phyloP scores from a whole-genome alignment of 2,329 filamentous ascomycete species.

The Purpureocillium takamizusanense region DNA sequence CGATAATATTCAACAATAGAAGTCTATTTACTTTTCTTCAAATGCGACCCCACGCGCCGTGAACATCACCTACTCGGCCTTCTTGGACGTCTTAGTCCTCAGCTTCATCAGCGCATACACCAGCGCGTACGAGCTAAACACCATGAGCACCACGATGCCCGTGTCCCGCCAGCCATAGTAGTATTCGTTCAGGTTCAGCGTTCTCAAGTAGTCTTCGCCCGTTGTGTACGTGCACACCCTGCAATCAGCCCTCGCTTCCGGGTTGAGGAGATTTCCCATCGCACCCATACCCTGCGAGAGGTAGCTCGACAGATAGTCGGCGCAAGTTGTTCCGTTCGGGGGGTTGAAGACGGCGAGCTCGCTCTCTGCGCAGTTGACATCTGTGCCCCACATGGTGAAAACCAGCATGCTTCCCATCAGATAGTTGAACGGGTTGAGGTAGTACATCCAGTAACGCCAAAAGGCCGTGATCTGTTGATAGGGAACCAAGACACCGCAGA shows the following conservation, averaged over 20 bases:
- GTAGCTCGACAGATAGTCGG: slow-evolving; percentile 46
- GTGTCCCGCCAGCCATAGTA: slow-evolving; percentile 60
- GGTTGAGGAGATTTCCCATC: slow-evolving; percentile 47
- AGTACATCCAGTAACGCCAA: slow-evolving; percentile 61
- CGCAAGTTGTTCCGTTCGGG: slow-evolving; percentile 43
- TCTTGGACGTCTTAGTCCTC: slow-evolving; percentile 38
- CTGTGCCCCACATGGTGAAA: slow-evolving; percentile 37
- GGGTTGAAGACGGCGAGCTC: slow-evolving; percentile 47
- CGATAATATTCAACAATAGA: too few relatives aligned
- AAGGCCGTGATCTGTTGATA: slow-evolving; percentile 53
- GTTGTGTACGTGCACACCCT: slow-evolving; percentile 50
- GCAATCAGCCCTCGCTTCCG: slow-evolving; percentile 45
- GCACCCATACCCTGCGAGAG: slow-evolving; percentile 33
- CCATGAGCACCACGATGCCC: slow-evolving; percentile 48
- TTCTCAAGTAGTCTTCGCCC: slow-evolving; percentile 51
- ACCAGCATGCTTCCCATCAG: slow-evolving; percentile 46
- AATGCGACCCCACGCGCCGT: neutral
- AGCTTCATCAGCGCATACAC: slow-evolving; percentile 39
- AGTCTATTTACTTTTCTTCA: too few relatives aligned
- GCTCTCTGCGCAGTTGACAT: slow-evolving; percentile 33
- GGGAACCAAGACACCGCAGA: slow-evolving; percentile 68
- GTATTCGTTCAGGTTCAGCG: slow-evolving; percentile 50
- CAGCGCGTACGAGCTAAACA: slow-evolving; percentile 40
- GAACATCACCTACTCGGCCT: slow-evolving; percentile 24
- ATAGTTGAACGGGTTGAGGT: slow-evolving; percentile 52